Percentiles rank a stretch among this genome's conserved stretches.
These are phyloP conservation scores for Termitomyces sp. DNA, from an alignment of 1,284 basidiomycete genomes.

Conservation along the genomic window DNA sequence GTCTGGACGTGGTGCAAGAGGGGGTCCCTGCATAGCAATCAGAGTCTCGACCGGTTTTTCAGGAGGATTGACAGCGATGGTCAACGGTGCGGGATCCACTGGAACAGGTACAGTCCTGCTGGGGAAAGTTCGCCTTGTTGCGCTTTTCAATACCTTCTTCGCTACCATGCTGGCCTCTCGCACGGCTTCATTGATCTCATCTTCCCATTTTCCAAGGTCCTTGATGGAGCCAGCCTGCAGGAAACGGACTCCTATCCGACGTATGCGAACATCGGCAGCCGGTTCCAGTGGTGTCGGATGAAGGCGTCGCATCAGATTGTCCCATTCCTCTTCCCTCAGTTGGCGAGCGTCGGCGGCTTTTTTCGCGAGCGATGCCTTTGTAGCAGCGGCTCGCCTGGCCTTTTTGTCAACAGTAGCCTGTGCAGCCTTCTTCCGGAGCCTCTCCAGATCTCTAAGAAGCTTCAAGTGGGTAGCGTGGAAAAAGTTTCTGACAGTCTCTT, in stretches of 20 bases:
- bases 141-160: constrained; percentile 36
- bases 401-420: constrained; percentile 26
- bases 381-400: constrained; percentile 36
- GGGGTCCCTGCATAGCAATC: constrained; percentile 54
- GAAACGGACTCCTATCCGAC: constrained; percentile 50
- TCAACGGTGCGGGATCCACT: constrained; percentile 23
- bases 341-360: constrained; percentile 53
- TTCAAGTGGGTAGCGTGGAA: constrained; percentile 38
- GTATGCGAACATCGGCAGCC: constrained; percentile 45
- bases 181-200: constrained; percentile 50
- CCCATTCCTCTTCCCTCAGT: constrained; percentile 62
- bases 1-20: constrained; percentile 23
- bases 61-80: constrained; percentile 36
- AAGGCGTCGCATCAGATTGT: constrained; percentile 45
- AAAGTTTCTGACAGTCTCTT: constrained; percentile 41
- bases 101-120: constrained; percentile 20
- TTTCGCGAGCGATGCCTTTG: constrained; percentile 46
- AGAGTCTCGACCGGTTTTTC: constrained; percentile 53
- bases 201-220: constrained; percentile 56
- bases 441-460: constrained; percentile 40
- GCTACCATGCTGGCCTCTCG: constrained; percentile 48
- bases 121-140: constrained; percentile 20
- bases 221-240: constrained; percentile 49
- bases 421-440: constrained; percentile 30
- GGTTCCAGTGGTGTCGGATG: constrained; percentile 49